A percentile compares a stretch with the other conserved stretches of the same genome.
Conservation (phyloP, 257 asterid genomes). For the Mitragyna speciosa region DNA sequence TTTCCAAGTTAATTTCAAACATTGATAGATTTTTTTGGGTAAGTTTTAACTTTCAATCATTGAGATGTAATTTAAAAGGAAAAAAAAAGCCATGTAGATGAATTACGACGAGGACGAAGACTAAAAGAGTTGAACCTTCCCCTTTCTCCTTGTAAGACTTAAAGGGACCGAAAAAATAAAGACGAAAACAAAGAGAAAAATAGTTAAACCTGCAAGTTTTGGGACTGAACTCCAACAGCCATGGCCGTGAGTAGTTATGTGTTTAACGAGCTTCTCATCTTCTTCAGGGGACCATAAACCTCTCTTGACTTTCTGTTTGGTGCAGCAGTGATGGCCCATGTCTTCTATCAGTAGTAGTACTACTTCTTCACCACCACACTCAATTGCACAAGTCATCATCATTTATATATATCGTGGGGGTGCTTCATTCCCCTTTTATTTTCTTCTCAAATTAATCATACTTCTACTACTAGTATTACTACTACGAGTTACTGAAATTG, state of each 20-base stretch:
- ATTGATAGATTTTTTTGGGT: no score
- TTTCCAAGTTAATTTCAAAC: not conserved
- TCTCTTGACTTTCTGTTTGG: constrained; percentile 89
- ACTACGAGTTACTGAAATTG: not conserved
- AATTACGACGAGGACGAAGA: not conserved
- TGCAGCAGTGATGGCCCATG: constrained; percentile 96
- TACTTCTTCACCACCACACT: constrained; percentile 13
- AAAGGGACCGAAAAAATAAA: no score
- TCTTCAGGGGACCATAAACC: constrained; percentile 98
- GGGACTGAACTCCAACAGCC: constrained; percentile 98
- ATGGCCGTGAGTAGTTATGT: constrained; percentile 75
- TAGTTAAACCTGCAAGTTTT: constrained; percentile 54
- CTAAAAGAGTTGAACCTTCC: constrained; percentile 28
- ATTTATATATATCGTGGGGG: constrained; percentile 22
- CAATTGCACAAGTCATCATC: constrained; percentile 16
- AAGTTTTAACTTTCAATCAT: no score
- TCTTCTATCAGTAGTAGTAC: not conserved
- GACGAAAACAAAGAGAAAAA: not conserved
- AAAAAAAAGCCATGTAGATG: not conserved
- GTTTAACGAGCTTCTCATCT: constrained; percentile 73
- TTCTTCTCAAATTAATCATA: constrained; percentile 28
- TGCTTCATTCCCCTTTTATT: not conserved
- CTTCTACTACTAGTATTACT: not conserved
- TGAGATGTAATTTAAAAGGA: no score
- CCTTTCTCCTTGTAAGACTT: no score